phyloP scores from a whole-genome alignment of 2,329 filamentous ascomycete genomes.

The Clonostachys chloroleuca region DNA sequence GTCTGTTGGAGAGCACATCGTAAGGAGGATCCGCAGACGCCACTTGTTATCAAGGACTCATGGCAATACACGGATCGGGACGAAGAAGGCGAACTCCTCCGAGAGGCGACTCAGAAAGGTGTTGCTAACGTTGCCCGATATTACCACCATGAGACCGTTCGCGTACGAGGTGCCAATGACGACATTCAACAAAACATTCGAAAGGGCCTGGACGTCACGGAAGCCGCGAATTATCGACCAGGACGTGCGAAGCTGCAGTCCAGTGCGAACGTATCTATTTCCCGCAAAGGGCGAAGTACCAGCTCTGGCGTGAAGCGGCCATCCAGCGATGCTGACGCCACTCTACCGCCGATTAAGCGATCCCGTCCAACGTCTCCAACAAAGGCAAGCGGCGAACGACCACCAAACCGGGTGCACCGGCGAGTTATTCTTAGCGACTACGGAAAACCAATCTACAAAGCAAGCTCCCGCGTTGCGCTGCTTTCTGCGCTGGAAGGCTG shows the following conservation, averaged over 20 bases:
- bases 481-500: conserved; percentile 27
- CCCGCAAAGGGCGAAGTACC: conserved; percentile 12
- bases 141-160: conserved; percentile 34
- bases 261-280: conserved; percentile 2
- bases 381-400: conserved; percentile 9
- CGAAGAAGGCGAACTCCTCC: conserved; percentile 34
- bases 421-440: conserved; percentile 33
- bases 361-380: conserved; percentile 17
- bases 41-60: conserved; percentile 39
- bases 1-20: conserved; percentile 37
- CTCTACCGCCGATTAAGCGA: conserved; percentile 20
- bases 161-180: conserved; percentile 20
- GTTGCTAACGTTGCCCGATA: conserved; percentile 32
- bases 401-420: conserved; percentile 25
- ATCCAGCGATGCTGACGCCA: conserved; percentile 14
- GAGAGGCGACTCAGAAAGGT: conserved; percentile 23
- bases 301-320: conserved; percentile 14
- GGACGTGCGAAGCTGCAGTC: conserved; percentile 3
- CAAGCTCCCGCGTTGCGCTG: conserved; percentile 25
- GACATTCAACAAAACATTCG: conserved; percentile 25
- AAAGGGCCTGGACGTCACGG: conserved; percentile 22
- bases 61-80: conserved; percentile 34
- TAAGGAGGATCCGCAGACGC: conserved; percentile 19
- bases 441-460: conserved; percentile 22
- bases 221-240: conserved; percentile 22